Base-by-base conservation (phyloP, 768 basidiomycete species). In the Kwoniella shandongensis region DNA sequence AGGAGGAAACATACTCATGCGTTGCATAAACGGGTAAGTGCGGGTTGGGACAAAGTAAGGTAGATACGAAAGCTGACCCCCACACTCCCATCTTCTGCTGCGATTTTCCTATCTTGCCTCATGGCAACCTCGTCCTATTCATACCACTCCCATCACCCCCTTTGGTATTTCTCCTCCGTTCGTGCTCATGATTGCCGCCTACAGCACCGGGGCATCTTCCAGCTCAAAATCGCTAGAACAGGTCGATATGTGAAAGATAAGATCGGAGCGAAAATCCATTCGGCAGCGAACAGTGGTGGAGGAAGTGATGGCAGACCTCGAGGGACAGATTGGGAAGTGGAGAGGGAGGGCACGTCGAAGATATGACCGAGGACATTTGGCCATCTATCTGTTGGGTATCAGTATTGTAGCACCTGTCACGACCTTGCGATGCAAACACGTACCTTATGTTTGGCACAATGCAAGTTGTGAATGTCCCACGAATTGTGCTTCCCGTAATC, bases 151-250 rank as follows among this genome's bases (percentile, higher is more conserved):
- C n/a, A n/a, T n/a, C n/a, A n/a, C n/a, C n/a, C n/a, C n/a, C n/a
- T n/a, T n/a, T n/a, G n/a, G n/a, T n/a, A 18, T 42, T n/a, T 17
- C 40, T 17, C n/a, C 22, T 23, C n/a, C n/a, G n/a, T 42, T 6
- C 40, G 6, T 17, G n/a, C 17, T n/a, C 40, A 7, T 42, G 40
- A 8, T 18, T 42, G n/a, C 40, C 23, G 7, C n/a, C 35, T 22
- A 30, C 81, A 83, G 63, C 82, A 87, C 66, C 80, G 83, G 4
- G 85, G 85, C 1, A 71, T 87, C 45, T 84, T 86, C 83, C 85
- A 86, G 72, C 81, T 81, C 74, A 81, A 82, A 59, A 80, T 79
- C 6, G 79, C 79, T 52, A 77, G 85, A 52, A 85, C 84, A 17
- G 77, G 83, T 25, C 80, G 80, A 44, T 84, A 83, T 81, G 65